Evolutionary conservation across 345 rosid genomes (phyloP).

Genomic region (Luvunga scandens): DNA sequence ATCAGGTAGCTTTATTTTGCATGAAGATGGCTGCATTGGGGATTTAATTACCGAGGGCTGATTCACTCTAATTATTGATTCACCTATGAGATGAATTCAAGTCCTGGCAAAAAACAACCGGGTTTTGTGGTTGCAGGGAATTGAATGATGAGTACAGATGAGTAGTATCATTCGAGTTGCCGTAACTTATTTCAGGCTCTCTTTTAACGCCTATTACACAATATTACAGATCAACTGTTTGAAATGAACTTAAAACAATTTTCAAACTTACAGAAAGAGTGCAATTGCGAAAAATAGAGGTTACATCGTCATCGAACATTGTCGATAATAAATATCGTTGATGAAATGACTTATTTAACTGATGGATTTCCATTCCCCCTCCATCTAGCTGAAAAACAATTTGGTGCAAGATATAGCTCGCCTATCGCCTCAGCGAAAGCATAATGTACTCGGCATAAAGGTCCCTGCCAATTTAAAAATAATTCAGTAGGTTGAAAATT

Average conservation of each 20-base stretch:
- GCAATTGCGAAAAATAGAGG: not conserved
- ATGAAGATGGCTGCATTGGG: too few relatives aligned
- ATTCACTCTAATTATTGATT: too few relatives aligned
- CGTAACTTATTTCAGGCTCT: not conserved
- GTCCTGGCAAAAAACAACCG: too few relatives aligned
- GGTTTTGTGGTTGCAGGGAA: too few relatives aligned
- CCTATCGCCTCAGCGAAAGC: slow-evolving; percentile 70
- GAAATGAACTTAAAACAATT: not conserved
- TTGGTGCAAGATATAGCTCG: not conserved
- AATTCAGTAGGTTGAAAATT: not conserved
- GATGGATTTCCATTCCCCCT: not conserved
- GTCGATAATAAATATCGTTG: not conserved
- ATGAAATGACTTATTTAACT: slow-evolving; percentile 18
- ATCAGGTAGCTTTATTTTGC: too few relatives aligned
- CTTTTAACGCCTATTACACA: not conserved
- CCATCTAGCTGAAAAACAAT: not conserved
- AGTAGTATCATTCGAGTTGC: not conserved
- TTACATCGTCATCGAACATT: not conserved
- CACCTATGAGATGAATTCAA: too few relatives aligned
- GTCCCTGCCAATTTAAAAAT: slow-evolving; percentile 54
- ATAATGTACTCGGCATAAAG: slow-evolving; percentile 79
- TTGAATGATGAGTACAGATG: too few relatives aligned
- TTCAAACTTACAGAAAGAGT: not conserved
- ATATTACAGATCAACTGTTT: not conserved
- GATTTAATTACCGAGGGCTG: too few relatives aligned